A percentile compares a stretch with the other conserved stretches of the same genome.
Conservation (phyloP, 352 stramenopile species). For the Pythium aphanidermatum region DNA sequence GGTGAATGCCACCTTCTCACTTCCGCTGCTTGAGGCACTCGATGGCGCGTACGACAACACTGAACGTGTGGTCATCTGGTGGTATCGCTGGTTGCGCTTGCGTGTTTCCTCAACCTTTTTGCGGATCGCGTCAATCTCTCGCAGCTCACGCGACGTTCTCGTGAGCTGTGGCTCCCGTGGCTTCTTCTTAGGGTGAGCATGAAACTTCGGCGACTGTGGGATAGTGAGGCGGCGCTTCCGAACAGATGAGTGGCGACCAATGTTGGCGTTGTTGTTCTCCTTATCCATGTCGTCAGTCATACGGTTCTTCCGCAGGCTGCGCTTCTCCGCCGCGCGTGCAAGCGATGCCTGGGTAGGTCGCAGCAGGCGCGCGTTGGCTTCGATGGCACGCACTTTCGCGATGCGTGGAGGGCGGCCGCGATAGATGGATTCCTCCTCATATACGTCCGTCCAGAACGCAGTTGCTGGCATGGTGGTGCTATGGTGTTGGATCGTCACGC, state of each 20-base stretch:
- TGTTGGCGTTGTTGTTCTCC: constrained; percentile 16
- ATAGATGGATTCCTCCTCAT: constrained; percentile 41
- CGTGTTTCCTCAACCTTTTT: constrained; percentile 50
- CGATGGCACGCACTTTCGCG: constrained; percentile 46
- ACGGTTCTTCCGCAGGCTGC: constrained; percentile 34
- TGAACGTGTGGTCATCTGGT: constrained; percentile 47
- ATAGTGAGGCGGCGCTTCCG: constrained; percentile 44
- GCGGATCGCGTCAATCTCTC: constrained; percentile 64
- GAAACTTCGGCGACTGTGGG: constrained; percentile 63
- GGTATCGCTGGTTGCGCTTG: constrained; percentile 58
- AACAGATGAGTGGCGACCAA: background rate
- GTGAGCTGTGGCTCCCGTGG: constrained; percentile 42
- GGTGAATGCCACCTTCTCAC: constrained; percentile 30
- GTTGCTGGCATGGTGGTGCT: constrained; percentile 24
- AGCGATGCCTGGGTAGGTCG: constrained; percentile 52
- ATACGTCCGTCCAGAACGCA: constrained; percentile 16
- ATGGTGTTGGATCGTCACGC: background rate
- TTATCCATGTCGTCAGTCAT: constrained; percentile 33
- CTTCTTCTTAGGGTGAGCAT: constrained; percentile 24
- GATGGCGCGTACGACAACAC: constrained; percentile 15
- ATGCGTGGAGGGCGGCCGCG: constrained; percentile 36
- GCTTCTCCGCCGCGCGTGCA: constrained; percentile 36
- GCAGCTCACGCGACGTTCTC: constrained; percentile 61
- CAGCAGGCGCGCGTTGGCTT: constrained; percentile 51
- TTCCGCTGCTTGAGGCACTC: constrained; percentile 13